These are phyloP conservation scores for Plenodomus tracheiphilus DNA, from an alignment of 2,329 filamentous ascomycete species.

Conservation along the genomic window DNA sequence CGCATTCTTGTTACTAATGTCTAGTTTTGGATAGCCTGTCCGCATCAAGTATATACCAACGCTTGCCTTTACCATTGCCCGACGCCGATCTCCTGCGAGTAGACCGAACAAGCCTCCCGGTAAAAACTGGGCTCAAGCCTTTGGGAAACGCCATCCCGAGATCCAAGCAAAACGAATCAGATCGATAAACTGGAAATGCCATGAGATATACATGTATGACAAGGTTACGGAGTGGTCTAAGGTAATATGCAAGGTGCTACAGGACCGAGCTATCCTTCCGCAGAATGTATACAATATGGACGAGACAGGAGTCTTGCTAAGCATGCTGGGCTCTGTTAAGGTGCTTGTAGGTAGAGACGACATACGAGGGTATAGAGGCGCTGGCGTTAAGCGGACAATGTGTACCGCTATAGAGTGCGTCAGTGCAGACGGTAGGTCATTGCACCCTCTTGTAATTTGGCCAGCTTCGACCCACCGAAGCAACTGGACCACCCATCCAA, in stretches of 20 bases:
- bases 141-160: slow-evolving; percentile 5
- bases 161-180: slow-evolving; percentile 6
- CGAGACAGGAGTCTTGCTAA: slow-evolving; percentile 9
- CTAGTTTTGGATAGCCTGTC: slow-evolving; percentile 15
- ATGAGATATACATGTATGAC: slow-evolving; percentile 9
- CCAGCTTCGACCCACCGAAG: slow-evolving; percentile 12
- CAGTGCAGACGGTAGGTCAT: slow-evolving; percentile 15
- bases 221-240: slow-evolving; percentile 22
- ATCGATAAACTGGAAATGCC: slow-evolving; percentile 11
- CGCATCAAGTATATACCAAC: slow-evolving; percentile 21
- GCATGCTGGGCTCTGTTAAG: slow-evolving; percentile 9
- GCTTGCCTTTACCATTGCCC: slow-evolving; percentile 14
- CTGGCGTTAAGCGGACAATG: slow-evolving; percentile 16
- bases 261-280: not conserved
- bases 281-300: slow-evolving; percentile 7
- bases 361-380: slow-evolving; percentile 11
- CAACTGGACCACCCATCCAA: slow-evolving; percentile 6
- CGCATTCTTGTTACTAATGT: slow-evolving; percentile 20
- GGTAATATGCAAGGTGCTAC: slow-evolving; percentile 7
- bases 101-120: slow-evolving; percentile 16
- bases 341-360: slow-evolving; percentile 18
- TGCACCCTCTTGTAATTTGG: slow-evolving; percentile 19
- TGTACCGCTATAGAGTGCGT: slow-evolving; percentile 16
- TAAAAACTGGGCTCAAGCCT: slow-evolving; percentile 6
- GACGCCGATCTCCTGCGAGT: slow-evolving; percentile 9